A percentile compares a stretch with the other conserved stretches of the same genome.
These are phyloP conservation scores for Microdochium nivale DNA, from an alignment of 2,329 filamentous ascomycete genomes.

Conservation along the genomic window DNA sequence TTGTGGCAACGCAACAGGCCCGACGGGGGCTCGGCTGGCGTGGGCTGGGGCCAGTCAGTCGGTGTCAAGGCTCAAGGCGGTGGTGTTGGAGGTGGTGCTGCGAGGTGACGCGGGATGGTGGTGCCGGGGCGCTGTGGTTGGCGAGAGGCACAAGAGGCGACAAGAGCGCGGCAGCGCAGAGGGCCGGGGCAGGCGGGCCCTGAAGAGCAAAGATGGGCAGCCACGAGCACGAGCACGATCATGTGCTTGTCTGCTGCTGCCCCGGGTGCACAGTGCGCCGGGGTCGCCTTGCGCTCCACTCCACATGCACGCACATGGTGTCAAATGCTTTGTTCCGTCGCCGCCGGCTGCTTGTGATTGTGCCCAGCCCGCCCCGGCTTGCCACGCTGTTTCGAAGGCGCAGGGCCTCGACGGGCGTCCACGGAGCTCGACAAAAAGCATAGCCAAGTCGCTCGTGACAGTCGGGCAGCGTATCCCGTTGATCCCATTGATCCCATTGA, in stretches of 20 bases:
- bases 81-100: background rate
- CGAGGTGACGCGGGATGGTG: background rate
- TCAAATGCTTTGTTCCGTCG: too few species aligned
- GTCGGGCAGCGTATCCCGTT: too few species aligned
- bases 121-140: background rate
- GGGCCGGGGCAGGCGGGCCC: too few species aligned
- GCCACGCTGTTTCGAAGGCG: background rate
- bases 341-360: background rate
- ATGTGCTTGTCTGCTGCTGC: too few species aligned
- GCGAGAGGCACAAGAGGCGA: background rate
- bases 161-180: too few species aligned
- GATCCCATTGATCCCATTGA: background rate
- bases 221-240: too few species aligned
- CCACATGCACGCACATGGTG: too few species aligned
- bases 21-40: too few species aligned
- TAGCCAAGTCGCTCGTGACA: background rate
- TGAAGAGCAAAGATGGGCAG: too few species aligned
- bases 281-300: too few species aligned
- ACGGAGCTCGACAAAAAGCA: background rate
- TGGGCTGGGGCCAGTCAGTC: background rate
- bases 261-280: too few species aligned
- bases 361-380: background rate
- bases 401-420: background rate
- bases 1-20: too few species aligned
- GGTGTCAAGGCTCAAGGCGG: background rate